Percentiles rank a stretch among this genome's conserved stretches.
phyloP scores from a whole-genome alignment of 768 basidiomycete species.

The Vishniacozyma victoriae region DNA sequence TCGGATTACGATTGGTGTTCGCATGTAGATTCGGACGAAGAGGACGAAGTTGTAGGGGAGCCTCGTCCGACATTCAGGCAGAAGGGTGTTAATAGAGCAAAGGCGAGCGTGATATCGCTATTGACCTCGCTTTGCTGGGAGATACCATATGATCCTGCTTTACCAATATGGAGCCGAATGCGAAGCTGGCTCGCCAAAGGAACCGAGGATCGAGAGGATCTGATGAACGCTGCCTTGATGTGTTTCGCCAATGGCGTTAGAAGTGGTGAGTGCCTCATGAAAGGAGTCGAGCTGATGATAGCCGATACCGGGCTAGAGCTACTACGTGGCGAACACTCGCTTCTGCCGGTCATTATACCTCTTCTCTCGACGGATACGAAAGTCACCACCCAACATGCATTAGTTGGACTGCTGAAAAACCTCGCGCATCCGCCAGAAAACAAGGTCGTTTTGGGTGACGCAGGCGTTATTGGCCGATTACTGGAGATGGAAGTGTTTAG shows the following conservation, averaged over 20 bases:
- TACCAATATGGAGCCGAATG: too few species aligned
- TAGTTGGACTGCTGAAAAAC: slow-evolving; percentile 79
- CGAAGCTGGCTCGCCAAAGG: too few species aligned
- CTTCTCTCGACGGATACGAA: slow-evolving; percentile 4
- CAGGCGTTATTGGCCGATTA: slow-evolving; percentile 61
- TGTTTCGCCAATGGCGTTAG: slow-evolving; percentile 31
- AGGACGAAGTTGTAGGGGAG: not conserved
- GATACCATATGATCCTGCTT: too few species aligned
- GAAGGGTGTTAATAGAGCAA: too few species aligned
- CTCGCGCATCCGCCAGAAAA: slow-evolving; percentile 59
- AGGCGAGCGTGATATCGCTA: too few species aligned
- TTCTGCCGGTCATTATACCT: slow-evolving; percentile 2
- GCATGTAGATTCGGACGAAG: too few species aligned
- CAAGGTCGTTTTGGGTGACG: slow-evolving; percentile 57
- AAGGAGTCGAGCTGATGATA: slow-evolving; percentile 7
- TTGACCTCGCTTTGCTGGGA: too few species aligned
- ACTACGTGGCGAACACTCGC: not conserved
- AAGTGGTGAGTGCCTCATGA: slow-evolving; percentile 21
- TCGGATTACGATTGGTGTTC: too few species aligned
- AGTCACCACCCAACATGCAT: slow-evolving; percentile 71
- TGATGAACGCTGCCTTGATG: slow-evolving; percentile 25
- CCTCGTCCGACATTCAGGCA: too few species aligned
- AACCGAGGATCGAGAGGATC: slow-evolving; percentile 28
- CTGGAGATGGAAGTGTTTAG: slow-evolving; percentile 64
- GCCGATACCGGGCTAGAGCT: slow-evolving; percentile 1